Evolutionary conservation across 495 filamentous ascomycete genomes (phyloP).

Genomic region (Entonaema liquescens): DNA sequence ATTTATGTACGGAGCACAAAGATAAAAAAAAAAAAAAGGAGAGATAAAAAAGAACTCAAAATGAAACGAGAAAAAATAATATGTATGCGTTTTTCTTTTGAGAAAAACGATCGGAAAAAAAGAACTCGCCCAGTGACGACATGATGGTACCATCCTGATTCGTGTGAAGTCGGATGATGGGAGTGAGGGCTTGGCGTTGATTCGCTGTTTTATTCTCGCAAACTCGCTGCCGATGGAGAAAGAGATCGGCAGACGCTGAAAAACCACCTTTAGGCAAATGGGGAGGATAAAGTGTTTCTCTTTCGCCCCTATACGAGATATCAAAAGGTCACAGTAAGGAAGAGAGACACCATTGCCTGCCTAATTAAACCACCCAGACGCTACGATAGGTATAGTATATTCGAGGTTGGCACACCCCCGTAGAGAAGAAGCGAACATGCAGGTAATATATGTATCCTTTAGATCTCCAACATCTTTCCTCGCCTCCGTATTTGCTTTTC

Average conservation of each 20-base stretch:
- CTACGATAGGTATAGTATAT: background rate
- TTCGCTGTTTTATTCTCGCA: conserved; percentile 33
- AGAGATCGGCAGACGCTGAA: conserved; percentile 34
- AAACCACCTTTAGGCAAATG: conserved; percentile 39
- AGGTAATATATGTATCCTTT: conserved; percentile 1
- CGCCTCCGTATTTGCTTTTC: background rate
- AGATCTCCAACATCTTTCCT: conserved; percentile 1
- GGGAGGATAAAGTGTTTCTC: conserved; percentile 15
- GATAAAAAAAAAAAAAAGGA: background rate
- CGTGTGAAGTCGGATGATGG: conserved; percentile 32
- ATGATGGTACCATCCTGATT: conserved; percentile 40
- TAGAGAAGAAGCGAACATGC: conserved; percentile 2
- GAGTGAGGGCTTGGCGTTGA: conserved; percentile 30
- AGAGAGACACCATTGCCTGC: conserved; percentile 8
- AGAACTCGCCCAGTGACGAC: conserved; percentile 36
- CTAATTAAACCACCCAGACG: background rate
- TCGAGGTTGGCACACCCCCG: no score
- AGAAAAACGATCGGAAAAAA: background rate
- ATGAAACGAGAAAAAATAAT: conserved; percentile 17
- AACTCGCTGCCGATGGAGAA: conserved; percentile 34
- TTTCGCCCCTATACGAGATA: conserved; percentile 20
- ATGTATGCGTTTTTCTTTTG: background rate
- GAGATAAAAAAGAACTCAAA: background rate
- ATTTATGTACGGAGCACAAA: conserved; percentile 3
- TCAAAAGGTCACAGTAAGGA: conserved; percentile 14